Conservation (phyloP, 2,329 filamentous ascomycete species). For the Penicillium polonicum region DNA sequence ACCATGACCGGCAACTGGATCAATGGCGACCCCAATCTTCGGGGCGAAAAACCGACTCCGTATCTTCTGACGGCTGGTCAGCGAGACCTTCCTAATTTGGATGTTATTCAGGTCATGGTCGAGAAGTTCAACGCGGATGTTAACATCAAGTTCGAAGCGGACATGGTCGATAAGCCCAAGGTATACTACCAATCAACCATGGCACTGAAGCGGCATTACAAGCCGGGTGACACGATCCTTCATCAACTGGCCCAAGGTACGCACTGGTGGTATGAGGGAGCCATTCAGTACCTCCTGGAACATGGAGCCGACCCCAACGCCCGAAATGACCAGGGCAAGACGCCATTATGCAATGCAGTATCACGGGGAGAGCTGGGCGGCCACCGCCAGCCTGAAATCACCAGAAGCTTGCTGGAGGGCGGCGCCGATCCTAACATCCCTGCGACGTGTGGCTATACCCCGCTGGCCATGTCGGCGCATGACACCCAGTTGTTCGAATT, state of each 20-base stretch:
- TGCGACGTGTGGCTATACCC: constrained; percentile 14
- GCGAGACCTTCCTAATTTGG: constrained; percentile 18
- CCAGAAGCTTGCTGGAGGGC: constrained; percentile 12
- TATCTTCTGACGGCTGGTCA: constrained; percentile 16
- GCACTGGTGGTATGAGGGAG: constrained; percentile 22
- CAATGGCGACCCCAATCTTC: constrained; percentile 4
- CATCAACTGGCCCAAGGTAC: constrained; percentile 20
- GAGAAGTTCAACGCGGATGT: constrained; percentile 19
- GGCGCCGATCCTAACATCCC: constrained; percentile 21
- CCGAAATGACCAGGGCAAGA: constrained; percentile 8
- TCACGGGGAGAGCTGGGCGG: constrained; percentile 5
- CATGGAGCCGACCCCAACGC: constrained; percentile 20
- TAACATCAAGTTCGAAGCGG: constrained; percentile 12
- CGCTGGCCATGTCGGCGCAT: constrained; percentile 15
- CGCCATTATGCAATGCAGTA: constrained; percentile 11
- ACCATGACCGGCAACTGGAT: constrained; percentile 16
- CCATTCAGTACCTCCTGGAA: constrained; percentile 18
- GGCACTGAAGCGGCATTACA: constrained; percentile 2
- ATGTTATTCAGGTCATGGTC: constrained; percentile 19
- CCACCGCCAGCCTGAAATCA: constrained; percentile 15
- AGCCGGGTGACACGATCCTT: constrained; percentile 18
- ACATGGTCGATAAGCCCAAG: constrained; percentile 5
- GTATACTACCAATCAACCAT: constrained; percentile 13
- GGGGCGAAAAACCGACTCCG: constrained; percentile 2
- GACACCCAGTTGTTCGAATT: constrained; percentile 12